Base-by-base conservation (phyloP, 2,329 filamentous ascomycete genomes). In the Fusarium redolens region DNA sequence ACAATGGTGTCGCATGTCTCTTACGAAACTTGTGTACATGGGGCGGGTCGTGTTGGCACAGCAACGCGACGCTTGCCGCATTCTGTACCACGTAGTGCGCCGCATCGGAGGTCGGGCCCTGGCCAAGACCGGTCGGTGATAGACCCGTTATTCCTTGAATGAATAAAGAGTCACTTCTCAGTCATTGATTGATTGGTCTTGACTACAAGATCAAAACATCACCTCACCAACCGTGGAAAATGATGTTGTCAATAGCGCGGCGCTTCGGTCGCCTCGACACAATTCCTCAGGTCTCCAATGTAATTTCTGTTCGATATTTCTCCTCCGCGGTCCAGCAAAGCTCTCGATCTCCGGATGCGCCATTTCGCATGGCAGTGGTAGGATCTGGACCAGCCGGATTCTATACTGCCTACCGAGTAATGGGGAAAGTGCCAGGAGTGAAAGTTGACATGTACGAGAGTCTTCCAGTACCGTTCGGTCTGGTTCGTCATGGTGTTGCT, bases 301-400 rank as follows among this genome's bases (percentile, higher is more conserved):
- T 54, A 59, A 28, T 44, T 54, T 61, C 37, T 54, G 38, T 17
- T 48, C 74, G 47, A 43, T 38, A 37, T 31, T 65, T 75, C 28
- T 68, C 68, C 57, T 72, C 73, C 17, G 5, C 38, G 20, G 22
- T 30, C 14, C 61, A 30, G n/a, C 56, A 57, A 40, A 40, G 58
- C 8, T 54, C 72, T 43, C 75, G 77, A 52, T 74, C 73, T 52
- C 78, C 79, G 61, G 82, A 84, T 65, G 83, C 86, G 52, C 89
- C 90, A 5, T 90, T 96, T 77, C 92, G 94, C 54, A 87, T 98
- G 81, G 96, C 96, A 67, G 89, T 98, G 71, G 90, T 98, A 75
- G 96, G 96, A 57, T 98, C 96, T 33, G 96, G 96, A 2, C 96
- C 96, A 3, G 96, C 96, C 17, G 96, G 96, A 5, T 99, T 98